Conservation (phyloP, 345 rosid species). For the Gossypioides kirkii region DNA sequence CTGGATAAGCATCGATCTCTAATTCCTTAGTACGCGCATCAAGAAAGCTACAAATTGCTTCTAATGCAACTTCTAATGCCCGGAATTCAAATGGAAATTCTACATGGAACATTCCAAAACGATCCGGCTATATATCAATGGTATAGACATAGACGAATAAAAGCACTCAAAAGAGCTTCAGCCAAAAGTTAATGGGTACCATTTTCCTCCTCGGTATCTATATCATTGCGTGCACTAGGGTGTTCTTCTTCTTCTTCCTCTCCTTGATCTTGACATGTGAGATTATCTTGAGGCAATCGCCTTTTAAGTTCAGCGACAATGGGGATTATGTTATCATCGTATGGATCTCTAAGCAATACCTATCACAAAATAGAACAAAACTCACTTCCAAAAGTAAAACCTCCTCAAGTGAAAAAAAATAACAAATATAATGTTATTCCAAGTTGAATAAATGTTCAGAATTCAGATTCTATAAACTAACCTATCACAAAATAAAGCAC, state of each 20-base stretch:
- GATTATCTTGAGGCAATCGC: slow-evolving; percentile 29
- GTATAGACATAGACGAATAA: not conserved
- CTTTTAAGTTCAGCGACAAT: slow-evolving; percentile 46
- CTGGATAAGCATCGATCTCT: slow-evolving; percentile 56
- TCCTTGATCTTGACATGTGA: slow-evolving; percentile 28
- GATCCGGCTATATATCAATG: not conserved
- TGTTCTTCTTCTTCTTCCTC: slow-evolving; percentile 43
- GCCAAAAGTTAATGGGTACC: slow-evolving; percentile 11
- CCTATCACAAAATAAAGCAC: no score
- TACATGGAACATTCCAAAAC: slow-evolving; percentile 19
- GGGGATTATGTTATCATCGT: slow-evolving; percentile 42
- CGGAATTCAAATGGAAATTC: slow-evolving; percentile 58
- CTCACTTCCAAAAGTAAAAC: not conserved
- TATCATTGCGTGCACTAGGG: slow-evolving; percentile 24
- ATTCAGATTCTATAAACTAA: not conserved
- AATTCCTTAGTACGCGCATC: slow-evolving; percentile 49
- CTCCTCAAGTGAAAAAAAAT: not conserved
- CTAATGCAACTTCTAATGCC: slow-evolving; percentile 53
- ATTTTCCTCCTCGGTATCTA: slow-evolving; percentile 25
- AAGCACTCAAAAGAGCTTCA: not conserved
- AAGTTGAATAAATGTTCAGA: not conserved
- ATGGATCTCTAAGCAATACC: slow-evolving; percentile 54
- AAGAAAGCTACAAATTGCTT: slow-evolving; percentile 61
- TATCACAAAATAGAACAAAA: slow-evolving; percentile 12
- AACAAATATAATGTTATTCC: not conserved